Evolutionary conservation across 2,329 filamentous ascomycete species (phyloP), one percentile per base, ranked within the genome.

Genomic region (Dothistroma septosporum): DNA sequence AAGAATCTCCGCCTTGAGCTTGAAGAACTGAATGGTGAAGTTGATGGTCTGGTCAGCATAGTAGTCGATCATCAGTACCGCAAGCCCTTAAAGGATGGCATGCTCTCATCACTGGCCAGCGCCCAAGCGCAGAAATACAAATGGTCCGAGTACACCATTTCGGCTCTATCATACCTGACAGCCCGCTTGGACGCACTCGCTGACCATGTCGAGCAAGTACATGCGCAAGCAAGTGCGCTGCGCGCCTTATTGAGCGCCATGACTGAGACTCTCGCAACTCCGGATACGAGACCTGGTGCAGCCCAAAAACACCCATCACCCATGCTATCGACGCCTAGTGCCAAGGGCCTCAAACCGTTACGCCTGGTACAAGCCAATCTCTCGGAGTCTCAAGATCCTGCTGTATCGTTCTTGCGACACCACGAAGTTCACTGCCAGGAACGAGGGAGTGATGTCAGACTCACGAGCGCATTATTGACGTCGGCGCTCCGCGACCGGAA

Each of bases 1-100:
- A 5, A 82, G 84, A 53, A 78, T 82, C 10, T 76, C 75, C 82
- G 87, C 67, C 82, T 83, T 33, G 88, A 90, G 68, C 77, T 91
- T 0, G 86, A 89, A 65, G 88, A 86, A 4, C 77, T 91, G 2
- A 87, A 88, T 66, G 78, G 85, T 0, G 88, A 91, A 69, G 86
- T 91, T 46, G 76, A 87, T 0, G 84, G 87, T 0, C 85, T 91
- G 1, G 83, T 87, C 7, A 84, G 88, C 63, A 90, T 91, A 84
- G 85, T 87, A 0, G 80, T 87, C 0, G 86, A 90, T 65, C 83
- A 88, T 66, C 85, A 89, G 69, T 82, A 87, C 65, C 78, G 88
- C 5, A 82, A 85, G 61, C 87, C 87, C 0, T 84, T 87, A 1
- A 74, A 84, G 6, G 72, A 75, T 11, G 68, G 70, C 24, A 72